Evolutionary conservation across 345 rosid genomes (phyloP).

Genomic region (Hibiscus trionum): DNA sequence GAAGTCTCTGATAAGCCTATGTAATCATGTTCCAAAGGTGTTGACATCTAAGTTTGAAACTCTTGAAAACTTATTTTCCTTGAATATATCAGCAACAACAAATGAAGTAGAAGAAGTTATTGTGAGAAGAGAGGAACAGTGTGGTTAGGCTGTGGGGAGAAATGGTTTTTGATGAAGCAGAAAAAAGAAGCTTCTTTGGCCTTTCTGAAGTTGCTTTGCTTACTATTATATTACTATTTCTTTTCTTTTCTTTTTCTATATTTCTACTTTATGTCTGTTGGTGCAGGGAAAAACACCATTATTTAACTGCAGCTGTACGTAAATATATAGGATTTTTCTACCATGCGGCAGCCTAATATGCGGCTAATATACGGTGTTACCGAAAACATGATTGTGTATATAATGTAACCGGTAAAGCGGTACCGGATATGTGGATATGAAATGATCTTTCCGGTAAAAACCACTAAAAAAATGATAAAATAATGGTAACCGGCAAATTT

Average conservation of each 20-base stretch:
- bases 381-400: too few species aligned
- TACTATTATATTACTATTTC: not conserved
- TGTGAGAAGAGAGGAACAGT: not conserved
- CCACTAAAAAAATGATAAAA: too few species aligned
- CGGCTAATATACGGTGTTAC: too few species aligned
- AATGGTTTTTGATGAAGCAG: constrained; percentile 25
- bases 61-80: not conserved
- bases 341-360: too few species aligned
- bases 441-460: too few species aligned
- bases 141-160: not conserved
- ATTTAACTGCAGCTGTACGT: too few species aligned
- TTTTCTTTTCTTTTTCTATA: too few species aligned
- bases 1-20: constrained; percentile 49
- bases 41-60: constrained; percentile 35
- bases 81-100: not conserved
- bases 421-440: too few species aligned
- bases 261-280: not conserved
- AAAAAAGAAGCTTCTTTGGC: constrained; percentile 45
- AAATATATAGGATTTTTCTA: too few species aligned
- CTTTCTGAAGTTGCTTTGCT: constrained; percentile 27
- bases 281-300: not conserved
- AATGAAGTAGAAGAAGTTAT: not conserved
- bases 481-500: too few species aligned
- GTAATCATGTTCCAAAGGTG: constrained; percentile 58
- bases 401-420: too few species aligned